Conservation (phyloP, 495 filamentous ascomycete species). For the Penicillium nucicola region DNA sequence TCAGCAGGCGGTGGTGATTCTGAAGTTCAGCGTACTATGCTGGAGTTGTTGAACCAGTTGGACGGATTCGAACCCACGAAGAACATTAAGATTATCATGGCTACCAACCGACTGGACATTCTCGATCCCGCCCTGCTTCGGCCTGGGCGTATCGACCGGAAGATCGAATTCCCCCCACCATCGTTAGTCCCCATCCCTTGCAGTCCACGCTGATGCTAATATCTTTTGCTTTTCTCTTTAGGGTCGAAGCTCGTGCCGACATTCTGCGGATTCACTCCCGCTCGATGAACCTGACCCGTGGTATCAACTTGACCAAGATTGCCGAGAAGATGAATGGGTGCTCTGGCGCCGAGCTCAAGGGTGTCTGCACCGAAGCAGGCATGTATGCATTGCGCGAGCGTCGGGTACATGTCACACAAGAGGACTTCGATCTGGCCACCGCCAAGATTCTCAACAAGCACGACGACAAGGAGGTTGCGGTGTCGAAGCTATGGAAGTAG, state of each 20-base stretch:
- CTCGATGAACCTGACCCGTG: slow-evolving; percentile 96
- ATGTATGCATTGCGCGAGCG: slow-evolving; percentile 97
- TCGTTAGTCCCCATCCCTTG: slow-evolving; percentile 48
- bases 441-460: slow-evolving; percentile 99
- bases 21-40: slow-evolving; percentile 99
- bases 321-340: slow-evolving; percentile 99
- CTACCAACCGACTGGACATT: slow-evolving; percentile 96
- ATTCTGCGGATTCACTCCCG: slow-evolving; percentile 95
- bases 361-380: slow-evolving; percentile 93
- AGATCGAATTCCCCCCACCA: slow-evolving; percentile 98
- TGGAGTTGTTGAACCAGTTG: slow-evolving; percentile 96
- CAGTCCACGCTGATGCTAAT: slow-evolving; percentile 12
- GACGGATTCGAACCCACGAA: slow-evolving; percentile 99
- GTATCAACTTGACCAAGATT: slow-evolving; percentile 97
- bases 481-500: slow-evolving; percentile 93
- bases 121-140: slow-evolving; percentile 91
- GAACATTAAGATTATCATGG: slow-evolving; percentile 99
- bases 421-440: slow-evolving; percentile 98
- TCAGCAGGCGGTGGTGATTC: slow-evolving; percentile 93
- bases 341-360: slow-evolving; percentile 94
- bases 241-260: slow-evolving; percentile 92
- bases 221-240: slow-evolving; percentile 20
- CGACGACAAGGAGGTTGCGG: slow-evolving; percentile 92
- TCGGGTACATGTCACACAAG: slow-evolving; percentile 96
- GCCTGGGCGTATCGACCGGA: slow-evolving; percentile 94